A percentile compares a stretch with the other conserved stretches of the same genome.
Evolutionary conservation across 164 flowering plant genomes (phyloP).

Genomic region (Umbellularia californica): DNA sequence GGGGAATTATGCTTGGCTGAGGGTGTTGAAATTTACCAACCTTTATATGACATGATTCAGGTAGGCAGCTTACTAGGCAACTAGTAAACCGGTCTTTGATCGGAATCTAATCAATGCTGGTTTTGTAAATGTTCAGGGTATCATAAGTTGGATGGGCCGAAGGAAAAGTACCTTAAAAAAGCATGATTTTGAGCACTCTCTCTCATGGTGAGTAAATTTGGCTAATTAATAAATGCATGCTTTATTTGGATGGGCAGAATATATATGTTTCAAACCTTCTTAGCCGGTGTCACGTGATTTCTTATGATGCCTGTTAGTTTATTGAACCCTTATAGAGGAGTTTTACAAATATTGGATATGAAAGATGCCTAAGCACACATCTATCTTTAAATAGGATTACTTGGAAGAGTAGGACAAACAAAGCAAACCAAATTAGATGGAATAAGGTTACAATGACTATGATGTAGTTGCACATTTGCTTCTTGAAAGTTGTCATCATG

Average conservation of each 20-base stretch:
- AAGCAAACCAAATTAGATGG: too few species aligned
- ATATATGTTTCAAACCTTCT: not conserved
- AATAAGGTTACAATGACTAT: too few species aligned
- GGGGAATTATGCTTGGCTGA: conserved; percentile 53
- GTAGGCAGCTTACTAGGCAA: conserved; percentile 25
- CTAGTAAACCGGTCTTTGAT: not conserved
- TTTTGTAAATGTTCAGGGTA: conserved; percentile 40
- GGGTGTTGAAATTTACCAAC: conserved; percentile 46
- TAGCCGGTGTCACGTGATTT: not conserved
- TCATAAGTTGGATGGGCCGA: conserved; percentile 67
- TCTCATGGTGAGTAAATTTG: conserved; percentile 50
- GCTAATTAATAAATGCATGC: not conserved
- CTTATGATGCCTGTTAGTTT: not conserved
- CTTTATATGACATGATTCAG: conserved; percentile 74
- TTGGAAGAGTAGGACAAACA: too few species aligned
- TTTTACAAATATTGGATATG: not conserved
- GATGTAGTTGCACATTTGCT: too few species aligned
- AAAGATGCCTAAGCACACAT: too few species aligned
- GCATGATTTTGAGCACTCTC: conserved; percentile 72
- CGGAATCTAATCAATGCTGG: conserved; percentile 1
- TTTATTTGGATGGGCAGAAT: not conserved
- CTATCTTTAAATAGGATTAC: too few species aligned
- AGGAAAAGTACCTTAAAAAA: conserved; percentile 50
- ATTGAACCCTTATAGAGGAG: not conserved
- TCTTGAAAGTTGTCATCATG: too few species aligned